Percentiles rank a stretch among this genome's conserved stretches.
Evolutionary conservation across 495 filamentous ascomycete species (phyloP).

Genomic region (Aspergillus heteromorphus): DNA sequence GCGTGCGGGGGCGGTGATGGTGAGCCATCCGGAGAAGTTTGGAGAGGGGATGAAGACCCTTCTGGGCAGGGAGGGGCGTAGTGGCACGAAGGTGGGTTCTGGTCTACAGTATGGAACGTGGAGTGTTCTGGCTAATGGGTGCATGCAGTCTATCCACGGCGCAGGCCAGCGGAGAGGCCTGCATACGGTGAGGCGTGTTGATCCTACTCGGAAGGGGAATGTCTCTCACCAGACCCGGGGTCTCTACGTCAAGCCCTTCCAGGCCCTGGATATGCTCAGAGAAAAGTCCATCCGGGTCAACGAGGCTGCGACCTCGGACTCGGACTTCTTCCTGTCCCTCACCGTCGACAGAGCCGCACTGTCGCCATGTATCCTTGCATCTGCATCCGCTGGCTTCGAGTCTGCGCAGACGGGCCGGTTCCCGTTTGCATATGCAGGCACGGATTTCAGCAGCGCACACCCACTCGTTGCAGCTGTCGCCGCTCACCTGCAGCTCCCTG

Average conservation of each 20-base stretch:
- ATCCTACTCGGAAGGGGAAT: constrained; percentile 5
- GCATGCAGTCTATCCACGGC: constrained; percentile 18
- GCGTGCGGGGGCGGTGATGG: constrained; percentile 66
- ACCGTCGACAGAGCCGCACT: constrained; percentile 59
- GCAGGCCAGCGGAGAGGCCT: constrained; percentile 41
- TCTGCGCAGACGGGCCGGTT: constrained; percentile 45
- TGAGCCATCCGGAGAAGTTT: constrained; percentile 77
- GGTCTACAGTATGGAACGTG: background rate
- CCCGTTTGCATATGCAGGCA: constrained; percentile 53
- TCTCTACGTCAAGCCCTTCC: constrained; percentile 53
- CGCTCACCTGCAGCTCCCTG: constrained; percentile 47
- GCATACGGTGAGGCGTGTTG: constrained; percentile 43
- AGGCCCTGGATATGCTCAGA: constrained; percentile 57
- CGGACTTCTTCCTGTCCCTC: constrained; percentile 52
- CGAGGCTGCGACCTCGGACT: constrained; percentile 25
- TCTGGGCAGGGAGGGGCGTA: constrained; percentile 29
- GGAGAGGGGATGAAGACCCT: constrained; percentile 63
- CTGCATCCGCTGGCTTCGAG: constrained; percentile 40
- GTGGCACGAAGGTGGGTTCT: constrained; percentile 25
- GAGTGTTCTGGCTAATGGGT: constrained; percentile 10
- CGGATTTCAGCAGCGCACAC: constrained; percentile 25
- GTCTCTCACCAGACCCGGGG: constrained; percentile 41
- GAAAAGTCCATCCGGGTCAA: constrained; percentile 45
- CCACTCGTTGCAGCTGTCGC: constrained; percentile 37
- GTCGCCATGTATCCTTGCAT: constrained; percentile 63